Base-by-base conservation (phyloP, 345 rosid genomes). In the Litchi chinensis region DNA sequence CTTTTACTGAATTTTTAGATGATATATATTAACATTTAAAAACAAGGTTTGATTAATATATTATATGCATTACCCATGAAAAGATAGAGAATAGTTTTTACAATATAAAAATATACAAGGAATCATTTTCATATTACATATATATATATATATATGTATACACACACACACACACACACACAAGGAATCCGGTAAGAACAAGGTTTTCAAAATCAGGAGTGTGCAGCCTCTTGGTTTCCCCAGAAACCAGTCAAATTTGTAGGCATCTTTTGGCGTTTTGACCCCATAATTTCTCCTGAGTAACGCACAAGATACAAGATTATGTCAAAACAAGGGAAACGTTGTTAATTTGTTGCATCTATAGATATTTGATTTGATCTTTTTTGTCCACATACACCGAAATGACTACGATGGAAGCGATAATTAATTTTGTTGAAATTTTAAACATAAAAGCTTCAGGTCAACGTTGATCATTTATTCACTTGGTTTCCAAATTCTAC, bases 211-310 rank as follows among this genome's bases (percentile, higher is more conserved):
- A 71, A 65, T 60, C 60, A 8, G 44, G 43, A 46, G 5, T 11
- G 5, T 54, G 50, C 41, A 32, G 80, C 80, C 85, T 4, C 62
- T 32, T 48, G 82, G 9, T 78, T 80, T 78, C 41, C 12, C 56
- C 40, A 22, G 11, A 74, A 83, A 83, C 80, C 80, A 81, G 86
- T 84, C 82, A 84, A 84, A 40, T 26, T 59, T 67, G 84, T 67
- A 26, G 84, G 84, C 80, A 75, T 15, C 26, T 10, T 70, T 46
- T 7, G 52, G 52, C 52, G 10, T 46, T 32, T 65, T 59, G 57
- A 77, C 80, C n/a, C 16, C 22, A 9, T 22, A 6, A 7, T 46
- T 46, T 8, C 52, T 46, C 5, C 7, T 46, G 52, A 19, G 19
- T 1, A 11, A n/a, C 15, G 21, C 19, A 57, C 43, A 12, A 64